Conservation (phyloP, 1,284 basidiomycete species). For the Leccinum angustisporum region DNA sequence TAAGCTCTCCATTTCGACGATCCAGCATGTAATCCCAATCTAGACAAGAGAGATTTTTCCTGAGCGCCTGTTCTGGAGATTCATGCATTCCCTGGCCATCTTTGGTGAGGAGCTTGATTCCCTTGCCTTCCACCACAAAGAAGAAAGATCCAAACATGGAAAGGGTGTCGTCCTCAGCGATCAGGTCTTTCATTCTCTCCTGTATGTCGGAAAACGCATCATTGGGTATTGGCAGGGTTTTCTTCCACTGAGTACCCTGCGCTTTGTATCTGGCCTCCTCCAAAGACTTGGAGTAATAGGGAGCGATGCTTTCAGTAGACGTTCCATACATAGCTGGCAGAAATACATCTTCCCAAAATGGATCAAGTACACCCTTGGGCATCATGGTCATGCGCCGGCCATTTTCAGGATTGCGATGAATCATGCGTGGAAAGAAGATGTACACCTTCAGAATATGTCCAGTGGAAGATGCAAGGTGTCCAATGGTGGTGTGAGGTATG, state of each 20-base stretch:
- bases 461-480: background rate
- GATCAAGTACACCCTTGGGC: constrained; percentile 7
- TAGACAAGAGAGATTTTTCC: background rate
- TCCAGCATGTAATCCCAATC: constrained; percentile 17
- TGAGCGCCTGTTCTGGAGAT: background rate
- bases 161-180: background rate
- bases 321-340: constrained; percentile 4
- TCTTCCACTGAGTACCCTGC: too few relatives aligned
- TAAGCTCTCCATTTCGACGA: too few relatives aligned
- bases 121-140: constrained; percentile 14
- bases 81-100: background rate
- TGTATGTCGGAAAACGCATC: background rate
- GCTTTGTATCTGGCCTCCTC: constrained; percentile 9
- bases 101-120: constrained; percentile 20
- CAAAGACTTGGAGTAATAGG: background rate
- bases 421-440: constrained; percentile 21
- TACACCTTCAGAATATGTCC: constrained; percentile 8
- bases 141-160: constrained; percentile 21
- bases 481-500: background rate
- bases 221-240: background rate
- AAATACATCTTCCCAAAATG: constrained; percentile 12
- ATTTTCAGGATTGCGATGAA: constrained; percentile 7
- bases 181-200: background rate
- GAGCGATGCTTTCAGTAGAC: background rate
- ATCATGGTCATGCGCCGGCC: constrained; percentile 7